Evolutionary conservation across 2,329 filamentous ascomycete genomes (phyloP).

Genomic region (Fusarium mangiferae): DNA sequence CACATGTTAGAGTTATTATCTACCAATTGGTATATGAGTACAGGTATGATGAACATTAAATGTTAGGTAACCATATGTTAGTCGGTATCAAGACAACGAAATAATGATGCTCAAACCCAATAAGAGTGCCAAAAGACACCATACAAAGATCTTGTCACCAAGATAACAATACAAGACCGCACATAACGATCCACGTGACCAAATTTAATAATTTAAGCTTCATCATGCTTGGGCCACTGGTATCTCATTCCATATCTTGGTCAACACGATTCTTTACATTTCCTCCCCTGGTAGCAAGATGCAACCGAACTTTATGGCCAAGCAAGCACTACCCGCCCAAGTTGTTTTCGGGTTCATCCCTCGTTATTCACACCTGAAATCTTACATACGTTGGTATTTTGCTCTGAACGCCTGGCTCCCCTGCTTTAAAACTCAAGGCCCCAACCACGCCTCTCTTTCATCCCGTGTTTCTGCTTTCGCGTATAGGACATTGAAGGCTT

Average conservation of each 20-base stretch:
- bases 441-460: slow-evolving; percentile 17
- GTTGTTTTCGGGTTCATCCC: slow-evolving; percentile 8
- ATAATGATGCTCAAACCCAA: neutral
- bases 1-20: slow-evolving; percentile 24
- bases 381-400: slow-evolving; percentile 46
- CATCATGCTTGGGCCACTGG: slow-evolving; percentile 19
- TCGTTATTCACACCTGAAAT: slow-evolving; percentile 37
- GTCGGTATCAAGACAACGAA: neutral
- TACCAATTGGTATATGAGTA: neutral
- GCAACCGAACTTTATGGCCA: slow-evolving; percentile 15
- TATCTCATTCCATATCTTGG: slow-evolving; percentile 22
- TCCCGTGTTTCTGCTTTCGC: slow-evolving; percentile 4
- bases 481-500: slow-evolving; percentile 27
- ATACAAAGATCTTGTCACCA: neutral
- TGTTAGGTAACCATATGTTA: neutral
- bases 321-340: slow-evolving; percentile 23
- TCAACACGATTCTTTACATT: slow-evolving; percentile 11
- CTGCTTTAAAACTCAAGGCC: slow-evolving; percentile 18
- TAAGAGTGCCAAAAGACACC: neutral
- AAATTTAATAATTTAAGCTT: neutral
- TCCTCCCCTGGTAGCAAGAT: slow-evolving; percentile 18
- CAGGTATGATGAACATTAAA: neutral
- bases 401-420: slow-evolving; percentile 44
- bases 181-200: neutral
- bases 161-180: neutral